Base-by-base conservation (phyloP, 2,329 filamentous ascomycete species). In the Coniella vitis region DNA sequence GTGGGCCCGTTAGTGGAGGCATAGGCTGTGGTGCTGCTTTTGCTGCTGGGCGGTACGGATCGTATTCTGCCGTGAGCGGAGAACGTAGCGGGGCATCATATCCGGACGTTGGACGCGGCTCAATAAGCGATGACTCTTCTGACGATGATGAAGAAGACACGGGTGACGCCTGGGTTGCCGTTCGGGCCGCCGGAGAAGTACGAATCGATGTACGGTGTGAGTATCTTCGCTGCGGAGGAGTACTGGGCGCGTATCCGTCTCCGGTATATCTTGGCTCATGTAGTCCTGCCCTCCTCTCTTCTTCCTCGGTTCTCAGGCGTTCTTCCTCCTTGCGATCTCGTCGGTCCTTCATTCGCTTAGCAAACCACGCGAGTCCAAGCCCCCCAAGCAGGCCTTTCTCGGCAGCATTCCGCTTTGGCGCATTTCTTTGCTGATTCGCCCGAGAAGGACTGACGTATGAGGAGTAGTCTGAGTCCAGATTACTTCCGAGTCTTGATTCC, bases 311-410 rank as follows among this genome's bases (percentile, higher is more conserved):
- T 53, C 60, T 70, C 51, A 69, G 61, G 44, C 68, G 68, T 22
- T 72, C 67, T 43, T 73, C 75, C 52, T 75, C 75, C 61, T 76
- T 68, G 62, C 72, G 63, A 56, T 78, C 71, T 61, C 72, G 62
- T 57, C 80, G 67, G 63, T 81, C 73, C 56, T 76, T 79, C 63
- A 86, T 74, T 62, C 79, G 78, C 67, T 78, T 83, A 7, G 79
- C 78, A 41, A 90, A 68, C 70, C 84, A 86, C 8, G 84, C 86
- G 31, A 85, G 69, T 2, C 84, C 84, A 21, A 87, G 65, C 2
- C 82, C 72, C 8, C 78, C 81, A 43, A 83, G 60, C 13, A 81
- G 57, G 1, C 78, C 78, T 55, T 84, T 79, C 19, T 73, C 75
- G n/a, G 73, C 65, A 1, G 73, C 72, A 54, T 76, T 74, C 12